A percentile compares a stretch with the other conserved stretches of the same genome.
phyloP scores from a whole-genome alignment of 2,329 filamentous ascomycete species.

The Colletotrichum sp. region DNA sequence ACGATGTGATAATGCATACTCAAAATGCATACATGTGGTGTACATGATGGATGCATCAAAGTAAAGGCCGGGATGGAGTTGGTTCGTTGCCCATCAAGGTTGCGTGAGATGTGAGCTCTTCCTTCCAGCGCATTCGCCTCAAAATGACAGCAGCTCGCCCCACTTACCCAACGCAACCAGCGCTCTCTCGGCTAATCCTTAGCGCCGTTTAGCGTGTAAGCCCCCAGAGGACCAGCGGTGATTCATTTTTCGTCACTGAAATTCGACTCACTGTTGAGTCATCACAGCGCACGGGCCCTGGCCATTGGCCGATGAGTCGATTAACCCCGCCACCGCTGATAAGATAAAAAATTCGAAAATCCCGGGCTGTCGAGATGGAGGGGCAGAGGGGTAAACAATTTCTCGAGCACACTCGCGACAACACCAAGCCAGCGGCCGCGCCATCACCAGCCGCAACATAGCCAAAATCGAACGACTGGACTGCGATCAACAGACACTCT shows the following conservation, averaged over 20 bases:
- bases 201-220: neutral
- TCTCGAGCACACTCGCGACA: neutral
- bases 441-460: neutral
- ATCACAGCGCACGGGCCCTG: neutral
- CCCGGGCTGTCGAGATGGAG: neutral
- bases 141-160: neutral
- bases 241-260: neutral
- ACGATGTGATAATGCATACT: neutral
- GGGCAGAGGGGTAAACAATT: conserved; percentile 1
- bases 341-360: conserved; percentile 20
- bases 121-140: neutral
- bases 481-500: neutral
- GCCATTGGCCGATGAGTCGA: neutral
- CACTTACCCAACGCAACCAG: neutral
- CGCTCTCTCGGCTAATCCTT: neutral
- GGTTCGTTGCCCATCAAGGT: neutral
- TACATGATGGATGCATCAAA: neutral
- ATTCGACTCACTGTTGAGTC: conserved; percentile 3
- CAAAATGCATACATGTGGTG: neutral
- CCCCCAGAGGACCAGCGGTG: neutral
- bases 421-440: neutral
- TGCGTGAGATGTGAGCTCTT: neutral
- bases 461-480: neutral
- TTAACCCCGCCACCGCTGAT: conserved; percentile 13
- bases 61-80: neutral